Base-by-base conservation (phyloP, 2,329 filamentous ascomycete species). In the Epichloe coenophiala region DNA sequence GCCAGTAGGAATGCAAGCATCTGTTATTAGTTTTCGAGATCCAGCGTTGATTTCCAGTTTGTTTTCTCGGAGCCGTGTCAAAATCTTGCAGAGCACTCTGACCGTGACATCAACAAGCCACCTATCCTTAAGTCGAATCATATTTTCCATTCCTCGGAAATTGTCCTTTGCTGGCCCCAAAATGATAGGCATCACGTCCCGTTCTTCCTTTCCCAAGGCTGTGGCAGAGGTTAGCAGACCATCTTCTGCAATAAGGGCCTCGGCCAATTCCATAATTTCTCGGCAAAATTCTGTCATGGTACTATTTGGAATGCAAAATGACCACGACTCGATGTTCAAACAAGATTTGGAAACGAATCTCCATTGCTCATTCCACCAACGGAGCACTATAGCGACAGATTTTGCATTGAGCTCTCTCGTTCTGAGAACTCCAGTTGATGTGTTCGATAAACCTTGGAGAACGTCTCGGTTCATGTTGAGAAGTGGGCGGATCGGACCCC, bases 201-300 rank as follows among this genome's bases (percentile, higher is more conserved):
- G 58, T 39, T 69, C 65, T 38, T 59, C 66, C 49, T 63, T 65
- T 8, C 60, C 61, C 11, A 62, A 53, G 5, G 65, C 63, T 36
- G 63, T 63, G 12, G 86, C 85, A 44, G 83, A 85, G 2, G 87
- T 80, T 55, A 98, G 82, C 52, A 96, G 77, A 47, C 82, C 83
- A 63, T 94, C 93, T 58, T 95, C 83, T 40, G 87, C 83, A 61
- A 97, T 86, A 2, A 95, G 75, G 37, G 79, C 77, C 61, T 95
- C 87, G 1, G 91, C 90, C 61, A 95, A 86, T 59, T 97, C 88
- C 80, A 98, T 98, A 13, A 87, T 86, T 62, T 95, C 88, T 57
- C 93, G 83, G 62, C 90, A 96, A 60, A 97, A 96, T 51, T 95
- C 83, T 59, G 89, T 84, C 87, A 98, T 90, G 49, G 80, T 73